Percentiles rank a stretch among this genome's conserved stretches.
phyloP scores from a whole-genome alignment of 805 yeast species.

The Candida koratica region DNA sequence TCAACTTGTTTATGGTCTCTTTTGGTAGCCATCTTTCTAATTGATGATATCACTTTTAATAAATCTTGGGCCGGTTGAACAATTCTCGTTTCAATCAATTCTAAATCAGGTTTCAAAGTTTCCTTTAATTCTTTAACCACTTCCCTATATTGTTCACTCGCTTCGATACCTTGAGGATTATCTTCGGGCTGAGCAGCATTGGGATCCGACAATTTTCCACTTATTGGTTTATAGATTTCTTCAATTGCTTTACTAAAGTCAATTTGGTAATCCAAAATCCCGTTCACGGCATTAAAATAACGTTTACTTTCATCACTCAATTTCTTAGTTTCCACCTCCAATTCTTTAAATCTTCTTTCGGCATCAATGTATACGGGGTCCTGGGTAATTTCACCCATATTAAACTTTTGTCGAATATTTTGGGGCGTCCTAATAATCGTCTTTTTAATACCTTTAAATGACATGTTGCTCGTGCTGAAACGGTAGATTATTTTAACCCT shows the following conservation, averaged over 20 bases:
- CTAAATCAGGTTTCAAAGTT: conserved; percentile 86
- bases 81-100: conserved; percentile 83
- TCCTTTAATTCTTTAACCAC: conserved; percentile 83
- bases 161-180: conserved; percentile 94
- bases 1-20: conserved; percentile 95
- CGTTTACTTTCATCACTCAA: conserved; percentile 85
- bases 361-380: conserved; percentile 95
- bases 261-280: conserved; percentile 88
- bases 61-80: conserved; percentile 90
- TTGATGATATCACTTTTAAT: conserved; percentile 71
- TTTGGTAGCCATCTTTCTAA: conserved; percentile 91
- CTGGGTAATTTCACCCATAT: conserved; percentile 61
- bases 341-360: conserved; percentile 90
- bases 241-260: conserved; percentile 95
- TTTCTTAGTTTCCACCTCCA: conserved; percentile 85
- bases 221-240: conserved; percentile 92
- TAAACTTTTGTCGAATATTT: conserved; percentile 79
- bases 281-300: conserved; percentile 87
- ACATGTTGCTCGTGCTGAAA: conserved; percentile 43
- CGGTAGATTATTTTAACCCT: conserved; percentile 5
- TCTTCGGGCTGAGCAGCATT: conserved; percentile 83
- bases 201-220: conserved; percentile 90
- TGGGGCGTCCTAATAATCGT: conserved; percentile 88
- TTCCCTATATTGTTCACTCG: conserved; percentile 86
- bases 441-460: conserved; percentile 83